Evolutionary conservation across 306 rosid genomes (phyloP).

Genomic region (Ochetophila trinervis): DNA sequence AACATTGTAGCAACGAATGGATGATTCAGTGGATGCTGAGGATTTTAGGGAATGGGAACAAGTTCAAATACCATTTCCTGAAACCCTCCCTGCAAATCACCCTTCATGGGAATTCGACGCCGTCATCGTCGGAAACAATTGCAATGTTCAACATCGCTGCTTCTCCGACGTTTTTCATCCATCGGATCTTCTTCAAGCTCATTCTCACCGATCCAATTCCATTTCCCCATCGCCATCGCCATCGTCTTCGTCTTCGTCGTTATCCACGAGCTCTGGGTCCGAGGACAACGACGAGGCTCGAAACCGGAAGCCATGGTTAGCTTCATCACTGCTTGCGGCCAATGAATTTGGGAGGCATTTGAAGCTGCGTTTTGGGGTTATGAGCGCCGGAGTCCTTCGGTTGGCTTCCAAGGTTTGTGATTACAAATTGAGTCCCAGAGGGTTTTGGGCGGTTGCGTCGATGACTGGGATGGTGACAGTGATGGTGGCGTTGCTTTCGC

Average conservation of each 20-base stretch:
- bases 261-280: background rate
- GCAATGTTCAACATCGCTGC: too few species aligned
- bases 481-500: slow-evolving; percentile 18
- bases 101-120: background rate
- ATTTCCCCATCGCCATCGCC: slow-evolving; percentile 8
- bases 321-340: background rate
- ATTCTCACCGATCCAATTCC: slow-evolving; percentile 13
- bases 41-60: background rate
- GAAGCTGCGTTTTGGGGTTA: slow-evolving; percentile 30
- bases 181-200: background rate
- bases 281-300: background rate
- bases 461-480: slow-evolving; percentile 34
- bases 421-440: slow-evolving; percentile 20
- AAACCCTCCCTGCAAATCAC: background rate
- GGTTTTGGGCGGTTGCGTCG: slow-evolving; percentile 36
- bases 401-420: slow-evolving; percentile 26
- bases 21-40: background rate
- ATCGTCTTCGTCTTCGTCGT: slow-evolving; percentile 9
- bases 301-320: background rate
- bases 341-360: slow-evolving; percentile 23
- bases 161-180: slow-evolving; percentile 6
- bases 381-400: slow-evolving; percentile 22
- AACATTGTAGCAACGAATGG: background rate
- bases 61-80: background rate
- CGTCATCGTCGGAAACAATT: too few species aligned